phyloP scores from a whole-genome alignment of 306 rosid species.

The Pterocarpus santalinus region DNA sequence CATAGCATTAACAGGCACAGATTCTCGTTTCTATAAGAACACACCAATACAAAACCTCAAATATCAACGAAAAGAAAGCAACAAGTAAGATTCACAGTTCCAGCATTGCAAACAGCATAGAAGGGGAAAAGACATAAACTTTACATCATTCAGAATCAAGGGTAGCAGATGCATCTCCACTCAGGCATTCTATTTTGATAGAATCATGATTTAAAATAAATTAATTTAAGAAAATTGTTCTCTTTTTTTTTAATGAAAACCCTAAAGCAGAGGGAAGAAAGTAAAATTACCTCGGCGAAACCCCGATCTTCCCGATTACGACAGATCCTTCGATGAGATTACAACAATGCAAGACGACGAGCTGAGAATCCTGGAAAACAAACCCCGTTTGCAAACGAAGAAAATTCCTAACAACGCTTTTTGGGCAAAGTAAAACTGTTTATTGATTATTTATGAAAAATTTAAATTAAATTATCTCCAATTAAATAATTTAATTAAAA shows the following conservation, averaged over 20 bases:
- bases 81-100: background rate
- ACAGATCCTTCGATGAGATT: constrained; percentile 21
- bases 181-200: constrained; percentile 14
- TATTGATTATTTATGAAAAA: background rate
- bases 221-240: constrained; percentile 5
- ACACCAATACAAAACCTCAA: constrained; percentile 32
- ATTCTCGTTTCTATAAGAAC: background rate
- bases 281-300: constrained; percentile 42
- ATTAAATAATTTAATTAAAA: background rate
- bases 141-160: constrained; percentile 29
- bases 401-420: background rate
- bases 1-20: constrained; percentile 16
- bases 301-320: background rate
- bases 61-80: constrained; percentile 20
- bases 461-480: background rate
- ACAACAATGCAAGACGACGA: constrained; percentile 28
- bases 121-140: constrained; percentile 25
- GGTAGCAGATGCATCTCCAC: constrained; percentile 19
- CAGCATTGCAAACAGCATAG: background rate
- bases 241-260: constrained; percentile 20
- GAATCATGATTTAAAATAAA: constrained; percentile 13
- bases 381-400: background rate
- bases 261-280: constrained; percentile 34
- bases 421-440: constrained; percentile 8
- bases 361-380: constrained; percentile 1